phyloP scores from a whole-genome alignment of 768 basidiomycete genomes.

The Boletus huronensis region DNA sequence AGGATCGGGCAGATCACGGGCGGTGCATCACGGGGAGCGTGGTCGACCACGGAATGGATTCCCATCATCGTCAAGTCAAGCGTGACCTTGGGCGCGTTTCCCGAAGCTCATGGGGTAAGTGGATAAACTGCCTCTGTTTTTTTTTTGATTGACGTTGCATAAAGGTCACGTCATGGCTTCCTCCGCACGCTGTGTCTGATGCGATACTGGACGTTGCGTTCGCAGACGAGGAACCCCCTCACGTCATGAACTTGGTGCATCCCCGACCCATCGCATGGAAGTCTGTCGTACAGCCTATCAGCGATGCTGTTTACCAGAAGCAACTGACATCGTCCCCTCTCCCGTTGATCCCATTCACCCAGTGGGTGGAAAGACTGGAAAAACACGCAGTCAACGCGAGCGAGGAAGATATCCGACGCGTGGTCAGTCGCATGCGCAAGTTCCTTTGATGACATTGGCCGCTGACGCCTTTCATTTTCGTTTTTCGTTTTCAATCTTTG shows the following conservation, averaged over 20 bases:
- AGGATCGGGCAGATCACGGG: conserved; percentile 39
- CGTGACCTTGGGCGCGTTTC: conserved; percentile 28
- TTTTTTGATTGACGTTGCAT: not conserved
- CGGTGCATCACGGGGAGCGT: conserved; percentile 32
- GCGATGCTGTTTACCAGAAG: conserved; percentile 10
- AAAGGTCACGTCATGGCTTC: conserved; percentile 32
- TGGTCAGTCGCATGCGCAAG: not conserved
- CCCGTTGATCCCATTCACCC: conserved; percentile 30
- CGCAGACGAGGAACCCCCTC: conserved; percentile 11
- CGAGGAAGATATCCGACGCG: not conserved
- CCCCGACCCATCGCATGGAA: conserved; percentile 30
- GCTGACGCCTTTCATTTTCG: not conserved
- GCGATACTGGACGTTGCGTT: conserved; percentile 32
- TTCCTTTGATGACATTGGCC: not conserved
- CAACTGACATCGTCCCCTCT: conserved; percentile 16
- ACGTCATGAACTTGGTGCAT: conserved; percentile 32
- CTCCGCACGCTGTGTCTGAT: conserved; percentile 23
- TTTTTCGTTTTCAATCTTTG: not conserved
- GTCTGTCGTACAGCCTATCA: conserved; percentile 24
- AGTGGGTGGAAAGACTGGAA: conserved; percentile 25
- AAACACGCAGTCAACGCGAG: not conserved
- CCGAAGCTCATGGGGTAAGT: conserved; percentile 29
- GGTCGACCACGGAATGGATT: conserved; percentile 38
- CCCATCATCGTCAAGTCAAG: conserved; percentile 37
- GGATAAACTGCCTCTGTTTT: not conserved